These are phyloP conservation scores for Megacollybia platyphylla DNA, from an alignment of 1,284 basidiomycete genomes.

Conservation along the genomic window DNA sequence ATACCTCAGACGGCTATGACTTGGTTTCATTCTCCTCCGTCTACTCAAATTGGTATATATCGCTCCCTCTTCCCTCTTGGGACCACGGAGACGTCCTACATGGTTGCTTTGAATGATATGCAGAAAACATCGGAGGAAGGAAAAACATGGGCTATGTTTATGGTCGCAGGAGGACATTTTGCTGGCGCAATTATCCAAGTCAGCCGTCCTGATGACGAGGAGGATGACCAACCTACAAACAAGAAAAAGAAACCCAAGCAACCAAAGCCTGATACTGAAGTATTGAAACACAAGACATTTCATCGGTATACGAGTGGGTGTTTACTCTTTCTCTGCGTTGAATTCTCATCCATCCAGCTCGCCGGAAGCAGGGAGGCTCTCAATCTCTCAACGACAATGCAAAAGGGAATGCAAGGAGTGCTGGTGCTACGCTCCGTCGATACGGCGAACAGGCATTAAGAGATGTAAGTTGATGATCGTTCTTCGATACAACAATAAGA, in stretches of 20 bases:
- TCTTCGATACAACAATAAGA: constrained; percentile 1
- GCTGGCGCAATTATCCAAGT: constrained; percentile 82
- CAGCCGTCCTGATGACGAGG: constrained; percentile 34
- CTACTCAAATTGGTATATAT: constrained; percentile 86
- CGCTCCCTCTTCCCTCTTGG: constrained; percentile 55
- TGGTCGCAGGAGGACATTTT: constrained; percentile 97
- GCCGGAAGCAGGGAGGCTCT: constrained; percentile 94
- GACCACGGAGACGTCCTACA: constrained; percentile 27
- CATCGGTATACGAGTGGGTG: constrained; percentile 91
- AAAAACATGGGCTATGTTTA: constrained; percentile 85
- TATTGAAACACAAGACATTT: constrained; percentile 91
- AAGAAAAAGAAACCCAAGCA: constrained; percentile 49
- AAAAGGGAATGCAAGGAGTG: constrained; percentile 88
- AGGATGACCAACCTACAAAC: constrained; percentile 21
- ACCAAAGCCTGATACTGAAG: constrained; percentile 58
- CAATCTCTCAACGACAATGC: constrained; percentile 90
- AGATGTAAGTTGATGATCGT: constrained; percentile 44
- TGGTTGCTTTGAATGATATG: constrained; percentile 52
- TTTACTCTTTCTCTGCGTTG: neutral
- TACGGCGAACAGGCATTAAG: constrained; percentile 91
- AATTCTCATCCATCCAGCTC: constrained; percentile 38
- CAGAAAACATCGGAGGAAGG: constrained; percentile 52
- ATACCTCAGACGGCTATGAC: constrained; percentile 64
- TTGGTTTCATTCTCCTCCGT: constrained; percentile 82
- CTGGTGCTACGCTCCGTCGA: constrained; percentile 87